Evolutionary conservation across 2,329 filamentous ascomycete genomes (phyloP).

Genomic region (Colletotrichum scovillei): DNA sequence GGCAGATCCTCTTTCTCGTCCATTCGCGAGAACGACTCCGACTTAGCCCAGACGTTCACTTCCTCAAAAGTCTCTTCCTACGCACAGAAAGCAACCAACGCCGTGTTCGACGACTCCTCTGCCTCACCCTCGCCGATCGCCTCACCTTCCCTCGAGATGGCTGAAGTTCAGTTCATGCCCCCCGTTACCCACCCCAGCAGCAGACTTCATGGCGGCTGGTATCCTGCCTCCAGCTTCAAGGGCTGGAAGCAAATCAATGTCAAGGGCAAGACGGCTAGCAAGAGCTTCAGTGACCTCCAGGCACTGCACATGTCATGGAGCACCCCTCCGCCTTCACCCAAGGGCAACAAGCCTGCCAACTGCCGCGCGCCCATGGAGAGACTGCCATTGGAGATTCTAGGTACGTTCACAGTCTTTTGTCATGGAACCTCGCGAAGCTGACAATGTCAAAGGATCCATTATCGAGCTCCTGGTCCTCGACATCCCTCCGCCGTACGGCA

Average conservation of each 20-base stretch:
- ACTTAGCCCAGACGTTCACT: constrained; percentile 72
- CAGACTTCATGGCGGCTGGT: constrained; percentile 68
- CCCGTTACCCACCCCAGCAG: constrained; percentile 67
- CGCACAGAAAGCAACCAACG: constrained; percentile 56
- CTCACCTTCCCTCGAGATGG: constrained; percentile 47
- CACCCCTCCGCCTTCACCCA: constrained; percentile 46
- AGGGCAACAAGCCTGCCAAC: constrained; percentile 50
- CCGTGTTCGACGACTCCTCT: constrained; percentile 61
- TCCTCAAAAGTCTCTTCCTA: constrained; percentile 72
- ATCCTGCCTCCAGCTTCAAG: constrained; percentile 67
- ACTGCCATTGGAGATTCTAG: constrained; percentile 76
- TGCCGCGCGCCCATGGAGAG: constrained; percentile 71
- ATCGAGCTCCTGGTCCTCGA: constrained; percentile 81
- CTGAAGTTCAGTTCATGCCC: constrained; percentile 57
- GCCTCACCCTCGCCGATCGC: constrained; percentile 51
- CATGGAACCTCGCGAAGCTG: constrained; percentile 28
- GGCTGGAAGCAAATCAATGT: constrained; percentile 74
- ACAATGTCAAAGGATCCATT: constrained; percentile 68
- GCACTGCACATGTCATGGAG: constrained; percentile 67
- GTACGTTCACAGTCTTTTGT: constrained; percentile 58
- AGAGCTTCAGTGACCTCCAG: constrained; percentile 70
- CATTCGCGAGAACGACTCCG: constrained; percentile 69
- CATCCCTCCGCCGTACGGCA: constrained; percentile 77
- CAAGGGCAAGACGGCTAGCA: constrained; percentile 68
- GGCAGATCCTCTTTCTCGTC: constrained; percentile 71